Evolutionary conservation across 2,329 filamentous ascomycete species (phyloP).

Genomic region (Talaromyces amestolkiae): DNA sequence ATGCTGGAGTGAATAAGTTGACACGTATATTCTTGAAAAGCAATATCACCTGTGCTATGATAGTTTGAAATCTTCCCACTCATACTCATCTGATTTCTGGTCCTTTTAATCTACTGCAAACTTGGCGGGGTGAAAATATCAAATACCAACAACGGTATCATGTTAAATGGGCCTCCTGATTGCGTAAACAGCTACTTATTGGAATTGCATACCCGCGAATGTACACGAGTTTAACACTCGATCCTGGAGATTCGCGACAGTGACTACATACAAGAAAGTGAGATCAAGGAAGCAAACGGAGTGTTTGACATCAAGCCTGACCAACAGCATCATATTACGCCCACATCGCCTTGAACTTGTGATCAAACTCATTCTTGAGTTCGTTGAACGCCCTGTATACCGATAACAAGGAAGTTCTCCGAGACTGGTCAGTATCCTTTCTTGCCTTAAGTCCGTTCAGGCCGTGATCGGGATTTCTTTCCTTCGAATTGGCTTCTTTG

Average conservation of each 20-base stretch:
- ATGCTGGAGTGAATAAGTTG: too few relatives aligned
- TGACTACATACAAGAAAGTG: not conserved
- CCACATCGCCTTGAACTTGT: not conserved
- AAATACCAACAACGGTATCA: too few relatives aligned
- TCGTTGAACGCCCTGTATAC: not conserved
- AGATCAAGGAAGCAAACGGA: not conserved
- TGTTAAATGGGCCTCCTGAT: too few relatives aligned
- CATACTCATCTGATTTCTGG: too few relatives aligned
- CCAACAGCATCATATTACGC: not conserved
- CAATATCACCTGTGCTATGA: too few relatives aligned
- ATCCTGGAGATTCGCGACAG: not conserved
- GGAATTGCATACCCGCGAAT: not conserved
- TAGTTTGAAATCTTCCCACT: too few relatives aligned
- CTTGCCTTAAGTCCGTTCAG: not conserved
- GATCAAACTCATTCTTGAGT: not conserved
- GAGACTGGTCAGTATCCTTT: not conserved
- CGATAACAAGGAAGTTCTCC: not conserved
- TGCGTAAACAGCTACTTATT: too few relatives aligned
- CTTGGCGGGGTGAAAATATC: too few relatives aligned
- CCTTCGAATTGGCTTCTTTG: not conserved
- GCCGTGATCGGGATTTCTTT: not conserved
- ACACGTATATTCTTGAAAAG: too few relatives aligned
- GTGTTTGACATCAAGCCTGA: not conserved
- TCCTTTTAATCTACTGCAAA: too few relatives aligned
- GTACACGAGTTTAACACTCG: not conserved